Evolutionary conservation across 2,329 filamentous ascomycete genomes (phyloP).

Genomic region (Hirsutella minnesotensis): DNA sequence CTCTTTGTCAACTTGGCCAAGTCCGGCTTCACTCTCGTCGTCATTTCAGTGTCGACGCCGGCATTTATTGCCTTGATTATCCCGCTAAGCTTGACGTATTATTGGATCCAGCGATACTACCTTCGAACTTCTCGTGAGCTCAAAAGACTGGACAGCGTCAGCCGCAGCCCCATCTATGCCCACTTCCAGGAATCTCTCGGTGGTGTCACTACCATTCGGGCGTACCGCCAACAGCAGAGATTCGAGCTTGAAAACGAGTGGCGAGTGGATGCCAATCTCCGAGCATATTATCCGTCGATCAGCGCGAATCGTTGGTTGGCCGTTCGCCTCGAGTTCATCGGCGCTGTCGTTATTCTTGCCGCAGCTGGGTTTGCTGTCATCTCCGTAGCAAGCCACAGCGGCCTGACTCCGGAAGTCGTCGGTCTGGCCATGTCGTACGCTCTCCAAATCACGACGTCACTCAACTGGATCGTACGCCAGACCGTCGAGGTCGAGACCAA

Average conservation of each 20-base stretch:
- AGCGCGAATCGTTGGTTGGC: constrained; percentile 92
- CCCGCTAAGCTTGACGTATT: constrained; percentile 69
- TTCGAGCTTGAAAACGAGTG: constrained; percentile 94
- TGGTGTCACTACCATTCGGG: constrained; percentile 88
- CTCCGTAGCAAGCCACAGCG: constrained; percentile 57
- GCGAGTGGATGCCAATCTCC: constrained; percentile 88
- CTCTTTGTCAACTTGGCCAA: constrained; percentile 65
- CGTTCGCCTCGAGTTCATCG: constrained; percentile 88
- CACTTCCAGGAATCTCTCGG: constrained; percentile 97
- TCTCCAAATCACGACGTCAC: constrained; percentile 87
- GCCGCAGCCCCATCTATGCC: constrained; percentile 89
- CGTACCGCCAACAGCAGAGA: constrained; percentile 77
- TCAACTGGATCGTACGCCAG: constrained; percentile 98
- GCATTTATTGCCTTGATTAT: constrained; percentile 70
- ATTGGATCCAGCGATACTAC: constrained; percentile 95
- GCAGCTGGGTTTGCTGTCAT: constrained; percentile 75
- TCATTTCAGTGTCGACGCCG: constrained; percentile 75
- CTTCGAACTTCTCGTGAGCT: constrained; percentile 90
- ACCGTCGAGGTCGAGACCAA: constrained; percentile 99
- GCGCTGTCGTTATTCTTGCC: constrained; percentile 82
- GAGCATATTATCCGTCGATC: constrained; percentile 91
- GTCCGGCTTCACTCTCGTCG: constrained; percentile 70
- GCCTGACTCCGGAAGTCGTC: constrained; percentile 61
- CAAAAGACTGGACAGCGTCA: constrained; percentile 91
- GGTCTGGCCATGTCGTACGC: constrained; percentile 96